These are phyloP conservation scores for Dioscorea cayenensis DNA, from an alignment of 116 monocot genomes.

Conservation along the genomic window DNA sequence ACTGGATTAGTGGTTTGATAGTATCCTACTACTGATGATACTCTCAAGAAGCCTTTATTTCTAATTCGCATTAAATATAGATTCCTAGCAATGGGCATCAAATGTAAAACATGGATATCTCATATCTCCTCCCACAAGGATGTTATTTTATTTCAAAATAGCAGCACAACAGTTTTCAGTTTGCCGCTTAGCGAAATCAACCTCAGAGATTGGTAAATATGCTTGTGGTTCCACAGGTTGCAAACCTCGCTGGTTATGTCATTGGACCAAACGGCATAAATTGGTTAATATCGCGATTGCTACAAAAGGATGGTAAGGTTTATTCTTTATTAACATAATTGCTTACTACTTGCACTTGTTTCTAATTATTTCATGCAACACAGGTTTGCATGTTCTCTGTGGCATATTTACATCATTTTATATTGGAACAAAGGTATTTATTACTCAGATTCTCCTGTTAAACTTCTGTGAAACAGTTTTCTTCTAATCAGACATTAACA, in stretches of 20 bases:
- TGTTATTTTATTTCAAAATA: too few relatives aligned
- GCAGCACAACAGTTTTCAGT: too few relatives aligned
- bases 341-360: neutral
- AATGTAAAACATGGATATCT: too few relatives aligned
- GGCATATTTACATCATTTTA: slow-evolving; percentile 72
- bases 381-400: slow-evolving; percentile 55
- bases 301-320: slow-evolving; percentile 48
- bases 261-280: slow-evolving; percentile 75
- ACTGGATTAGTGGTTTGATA: too few relatives aligned
- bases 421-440: slow-evolving; percentile 89
- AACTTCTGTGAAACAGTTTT: neutral
- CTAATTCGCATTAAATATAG: neutral
- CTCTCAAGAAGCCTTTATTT: neutral
- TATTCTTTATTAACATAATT: neutral
- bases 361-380: neutral
- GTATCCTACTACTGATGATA: neutral
- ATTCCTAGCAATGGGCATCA: too few relatives aligned
- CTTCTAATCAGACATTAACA: neutral
- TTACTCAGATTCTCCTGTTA: neutral
- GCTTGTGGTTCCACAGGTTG: slow-evolving; percentile 36
- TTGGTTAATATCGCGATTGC: slow-evolving; percentile 59
- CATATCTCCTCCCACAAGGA: too few relatives aligned
- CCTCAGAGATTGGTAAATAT: neutral
- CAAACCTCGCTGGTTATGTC: slow-evolving; percentile 89
- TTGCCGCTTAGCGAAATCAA: too few relatives aligned